Evolutionary conservation across 2,329 filamentous ascomycete species (phyloP).

Genomic region (Balansia obtecta): DNA sequence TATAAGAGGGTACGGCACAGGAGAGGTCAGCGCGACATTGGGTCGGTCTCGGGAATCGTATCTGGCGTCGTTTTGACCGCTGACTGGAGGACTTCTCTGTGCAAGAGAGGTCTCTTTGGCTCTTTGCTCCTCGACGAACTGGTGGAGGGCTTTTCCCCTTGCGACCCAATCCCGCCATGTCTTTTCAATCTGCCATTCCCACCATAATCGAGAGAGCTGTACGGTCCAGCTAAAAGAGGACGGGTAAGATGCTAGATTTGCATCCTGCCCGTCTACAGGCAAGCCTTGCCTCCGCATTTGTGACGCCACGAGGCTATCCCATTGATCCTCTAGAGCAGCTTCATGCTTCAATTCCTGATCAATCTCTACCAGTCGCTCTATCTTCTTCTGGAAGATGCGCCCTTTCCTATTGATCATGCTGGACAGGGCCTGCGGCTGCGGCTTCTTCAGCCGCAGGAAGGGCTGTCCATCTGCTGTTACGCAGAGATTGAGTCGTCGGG

Average conservation of each 20-base stretch:
- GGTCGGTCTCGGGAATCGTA: background rate
- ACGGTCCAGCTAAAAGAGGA: conserved; percentile 18
- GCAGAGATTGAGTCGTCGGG: conserved; percentile 41
- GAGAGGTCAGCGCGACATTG: conserved; percentile 6
- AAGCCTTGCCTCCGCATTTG: conserved; percentile 10
- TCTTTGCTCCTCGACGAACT: conserved; percentile 28
- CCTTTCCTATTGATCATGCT: conserved; percentile 42
- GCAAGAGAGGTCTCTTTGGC: conserved; percentile 9
- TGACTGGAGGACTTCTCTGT: background rate
- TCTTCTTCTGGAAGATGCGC: conserved; percentile 26
- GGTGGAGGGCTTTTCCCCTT: conserved; percentile 26
- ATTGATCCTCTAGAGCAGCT: conserved; percentile 32
- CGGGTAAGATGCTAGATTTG: conserved; percentile 3
- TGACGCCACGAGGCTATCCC: conserved; percentile 28
- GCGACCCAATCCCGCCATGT: conserved; percentile 28
- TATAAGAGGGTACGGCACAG: background rate
- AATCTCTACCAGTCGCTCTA: conserved; percentile 25
- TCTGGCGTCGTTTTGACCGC: background rate
- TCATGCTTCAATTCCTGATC: conserved; percentile 21
- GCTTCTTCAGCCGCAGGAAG: conserved; percentile 55
- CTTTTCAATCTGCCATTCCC: conserved; percentile 17
- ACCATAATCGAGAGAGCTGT: conserved; percentile 20
- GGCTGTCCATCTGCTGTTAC: conserved; percentile 43
- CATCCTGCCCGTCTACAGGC: background rate
- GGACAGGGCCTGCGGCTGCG: conserved; percentile 48